Conservation (phyloP, 805 yeast species). For the Candida dajiaensis region DNA sequence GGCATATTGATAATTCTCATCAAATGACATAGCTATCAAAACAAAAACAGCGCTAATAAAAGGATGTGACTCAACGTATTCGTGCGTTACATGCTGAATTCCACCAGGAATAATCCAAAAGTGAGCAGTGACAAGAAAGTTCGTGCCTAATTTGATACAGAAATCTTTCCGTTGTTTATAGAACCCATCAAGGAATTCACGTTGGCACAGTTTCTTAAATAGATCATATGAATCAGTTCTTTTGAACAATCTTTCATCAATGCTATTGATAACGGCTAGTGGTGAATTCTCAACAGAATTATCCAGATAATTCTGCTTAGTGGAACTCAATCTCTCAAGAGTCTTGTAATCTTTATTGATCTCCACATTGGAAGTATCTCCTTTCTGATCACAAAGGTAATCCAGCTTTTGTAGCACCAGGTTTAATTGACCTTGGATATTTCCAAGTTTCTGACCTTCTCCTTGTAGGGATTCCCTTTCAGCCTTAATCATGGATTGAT, state of each 20-base stretch:
- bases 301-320: constrained; percentile 20
- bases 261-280: constrained; percentile 29
- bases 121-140: constrained; percentile 47
- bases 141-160: constrained; percentile 39
- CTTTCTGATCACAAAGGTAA: not conserved
- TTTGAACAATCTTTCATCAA: constrained; percentile 35
- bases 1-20: constrained; percentile 43
- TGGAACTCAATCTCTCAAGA: constrained; percentile 9
- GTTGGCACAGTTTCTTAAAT: constrained; percentile 30
- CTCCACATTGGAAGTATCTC: not conserved
- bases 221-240: constrained; percentile 22
- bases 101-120: constrained; percentile 63
- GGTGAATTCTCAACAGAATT: constrained; percentile 30
- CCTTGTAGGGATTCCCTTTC: constrained; percentile 1
- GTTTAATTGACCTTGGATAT: constrained; percentile 16
- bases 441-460: constrained; percentile 5
- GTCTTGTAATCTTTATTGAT: constrained; percentile 9
- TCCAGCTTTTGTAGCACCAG: constrained; percentile 24
- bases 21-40: constrained; percentile 49
- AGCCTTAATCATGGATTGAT: constrained; percentile 10
- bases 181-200: constrained; percentile 38
- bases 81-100: constrained; percentile 38
- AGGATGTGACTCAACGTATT: constrained; percentile 44
- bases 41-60: constrained; percentile 51
- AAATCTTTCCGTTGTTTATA: constrained; percentile 37